Evolutionary conservation across 805 yeast genomes (phyloP).

Genomic region (Yarrowia keelungensis): DNA sequence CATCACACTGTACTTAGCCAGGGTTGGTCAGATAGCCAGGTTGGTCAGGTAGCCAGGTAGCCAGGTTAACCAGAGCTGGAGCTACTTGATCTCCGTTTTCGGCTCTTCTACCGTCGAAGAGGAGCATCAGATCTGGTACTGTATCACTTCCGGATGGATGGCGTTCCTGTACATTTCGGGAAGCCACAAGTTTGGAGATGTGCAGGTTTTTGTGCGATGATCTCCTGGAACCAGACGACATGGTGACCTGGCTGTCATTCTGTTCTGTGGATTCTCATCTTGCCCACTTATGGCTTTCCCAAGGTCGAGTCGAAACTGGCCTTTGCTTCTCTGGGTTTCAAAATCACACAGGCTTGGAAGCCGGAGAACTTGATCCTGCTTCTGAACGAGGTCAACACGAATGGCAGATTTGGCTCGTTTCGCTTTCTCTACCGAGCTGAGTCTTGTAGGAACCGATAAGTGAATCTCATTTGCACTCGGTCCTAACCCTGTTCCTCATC

Average conservation of each 20-base stretch:
- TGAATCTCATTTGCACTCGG: conserved; percentile 25
- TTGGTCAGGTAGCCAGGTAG: no score
- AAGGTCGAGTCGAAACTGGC: conserved; percentile 50
- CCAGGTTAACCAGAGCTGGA: no score
- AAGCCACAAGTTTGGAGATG: conserved; percentile 41
- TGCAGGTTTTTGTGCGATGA: conserved; percentile 59
- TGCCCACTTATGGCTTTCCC: conserved; percentile 52
- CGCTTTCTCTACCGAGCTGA: conserved; percentile 44
- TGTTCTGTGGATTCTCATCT: conserved; percentile 59
- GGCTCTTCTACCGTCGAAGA: conserved; percentile 94
- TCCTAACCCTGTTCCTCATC: conserved; percentile 53
- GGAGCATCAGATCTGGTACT: conserved; percentile 97
- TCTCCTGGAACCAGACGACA: conserved; percentile 80
- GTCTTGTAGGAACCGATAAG: conserved; percentile 1
- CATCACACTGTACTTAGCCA: no score
- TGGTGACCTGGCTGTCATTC: conserved; percentile 55
- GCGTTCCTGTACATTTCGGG: conserved; percentile 44
- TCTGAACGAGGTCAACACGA: conserved; percentile 39
- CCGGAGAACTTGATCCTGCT: conserved; percentile 62
- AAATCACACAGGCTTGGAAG: conserved; percentile 59
- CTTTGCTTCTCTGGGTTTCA: conserved; percentile 60
- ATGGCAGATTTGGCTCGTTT: conserved; percentile 46
- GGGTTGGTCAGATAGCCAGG: no score
- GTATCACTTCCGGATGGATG: conserved; percentile 57
- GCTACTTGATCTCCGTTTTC: conserved; percentile 65